Evolutionary conservation across 192 early-diverging fungal species (phyloP).

Genomic region (Coemansia sp.): DNA sequence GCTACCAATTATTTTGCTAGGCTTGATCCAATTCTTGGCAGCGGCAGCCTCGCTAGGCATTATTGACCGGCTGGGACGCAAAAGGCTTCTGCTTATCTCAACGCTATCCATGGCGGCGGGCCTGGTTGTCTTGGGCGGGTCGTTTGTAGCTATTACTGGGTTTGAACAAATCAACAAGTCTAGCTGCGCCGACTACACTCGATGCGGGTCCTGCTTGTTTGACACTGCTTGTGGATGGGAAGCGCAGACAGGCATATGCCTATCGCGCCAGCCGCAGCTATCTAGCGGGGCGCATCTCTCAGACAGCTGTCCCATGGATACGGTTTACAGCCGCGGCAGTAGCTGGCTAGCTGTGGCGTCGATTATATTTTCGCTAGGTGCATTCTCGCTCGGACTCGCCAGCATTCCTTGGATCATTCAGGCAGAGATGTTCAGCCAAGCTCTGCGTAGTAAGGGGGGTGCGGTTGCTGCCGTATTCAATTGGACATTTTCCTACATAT

Average conservation of each 20-base stretch:
- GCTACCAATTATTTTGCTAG: constrained; percentile 19
- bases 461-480: constrained; percentile 28
- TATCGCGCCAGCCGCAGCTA: background rate
- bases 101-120: constrained; percentile 17
- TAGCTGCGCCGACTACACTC: constrained; percentile 11
- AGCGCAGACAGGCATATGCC: background rate
- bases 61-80: constrained; percentile 24
- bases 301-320: constrained; percentile 21
- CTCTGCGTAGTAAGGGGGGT: constrained; percentile 32
- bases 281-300: background rate
- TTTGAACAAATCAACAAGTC: constrained; percentile 35
- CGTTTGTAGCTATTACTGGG: constrained; percentile 32
- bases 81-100: constrained; percentile 21
- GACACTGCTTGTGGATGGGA: constrained; percentile 37
- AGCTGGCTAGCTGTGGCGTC: constrained; percentile 33
- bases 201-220: constrained; percentile 32
- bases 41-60: constrained; percentile 10
- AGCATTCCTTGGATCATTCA: constrained; percentile 41
- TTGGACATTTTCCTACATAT: constrained; percentile 28
- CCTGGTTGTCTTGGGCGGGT: constrained; percentile 27
- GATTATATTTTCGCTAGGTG: constrained; percentile 23
- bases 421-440: constrained; percentile 34
- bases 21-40: constrained; percentile 11
- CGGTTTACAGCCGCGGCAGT: constrained; percentile 1
- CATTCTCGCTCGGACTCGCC: constrained; percentile 28